These are phyloP conservation scores for Kregervanrija delftensis DNA, from an alignment of 805 yeast species.

Conservation along the genomic window DNA sequence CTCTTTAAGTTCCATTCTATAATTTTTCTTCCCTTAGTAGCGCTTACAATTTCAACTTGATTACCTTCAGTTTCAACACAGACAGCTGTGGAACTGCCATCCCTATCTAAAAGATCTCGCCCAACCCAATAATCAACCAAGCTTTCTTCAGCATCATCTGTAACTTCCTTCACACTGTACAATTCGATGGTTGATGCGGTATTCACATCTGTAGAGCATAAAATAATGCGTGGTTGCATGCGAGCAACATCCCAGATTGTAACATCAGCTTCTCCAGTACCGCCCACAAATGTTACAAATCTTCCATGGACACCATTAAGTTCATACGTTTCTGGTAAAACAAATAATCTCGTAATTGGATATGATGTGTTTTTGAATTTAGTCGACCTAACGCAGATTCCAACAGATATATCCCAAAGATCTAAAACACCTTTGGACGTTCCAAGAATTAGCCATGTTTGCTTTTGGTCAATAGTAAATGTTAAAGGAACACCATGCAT, in stretches of 20 bases:
- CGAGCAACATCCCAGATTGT: slow-evolving; percentile 72
- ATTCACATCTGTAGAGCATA: slow-evolving; percentile 18
- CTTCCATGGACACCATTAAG: slow-evolving; percentile 30
- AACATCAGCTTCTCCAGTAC: slow-evolving; percentile 50
- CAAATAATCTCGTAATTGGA: slow-evolving; percentile 42
- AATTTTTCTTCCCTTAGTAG: slow-evolving; percentile 17
- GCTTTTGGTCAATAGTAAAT: slow-evolving; percentile 46
- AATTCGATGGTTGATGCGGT: slow-evolving; percentile 17
- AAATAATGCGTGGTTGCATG: slow-evolving; percentile 40
- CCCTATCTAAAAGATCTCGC: slow-evolving; percentile 10
- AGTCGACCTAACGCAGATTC: slow-evolving; percentile 54
- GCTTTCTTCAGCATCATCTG: slow-evolving; percentile 18
- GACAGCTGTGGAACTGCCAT: slow-evolving; percentile 22
- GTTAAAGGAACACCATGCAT: slow-evolving; percentile 61
- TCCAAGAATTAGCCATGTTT: slow-evolving; percentile 66
- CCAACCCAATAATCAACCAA: slow-evolving; percentile 12
- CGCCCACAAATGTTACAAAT: slow-evolving; percentile 59
- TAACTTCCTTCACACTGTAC: slow-evolving; percentile 20
- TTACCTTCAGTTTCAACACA: slow-evolving; percentile 7
- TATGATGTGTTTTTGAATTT: slow-evolving; percentile 35
- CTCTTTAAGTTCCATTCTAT: slow-evolving; percentile 34
- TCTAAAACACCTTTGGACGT: slow-evolving; percentile 67
- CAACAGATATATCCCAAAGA: slow-evolving; percentile 78
- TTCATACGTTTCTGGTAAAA: slow-evolving; percentile 35
- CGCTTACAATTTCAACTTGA: slow-evolving; percentile 12